Conservation (phyloP, 495 filamentous ascomycete genomes). For the Aspergillus campestris region DNA sequence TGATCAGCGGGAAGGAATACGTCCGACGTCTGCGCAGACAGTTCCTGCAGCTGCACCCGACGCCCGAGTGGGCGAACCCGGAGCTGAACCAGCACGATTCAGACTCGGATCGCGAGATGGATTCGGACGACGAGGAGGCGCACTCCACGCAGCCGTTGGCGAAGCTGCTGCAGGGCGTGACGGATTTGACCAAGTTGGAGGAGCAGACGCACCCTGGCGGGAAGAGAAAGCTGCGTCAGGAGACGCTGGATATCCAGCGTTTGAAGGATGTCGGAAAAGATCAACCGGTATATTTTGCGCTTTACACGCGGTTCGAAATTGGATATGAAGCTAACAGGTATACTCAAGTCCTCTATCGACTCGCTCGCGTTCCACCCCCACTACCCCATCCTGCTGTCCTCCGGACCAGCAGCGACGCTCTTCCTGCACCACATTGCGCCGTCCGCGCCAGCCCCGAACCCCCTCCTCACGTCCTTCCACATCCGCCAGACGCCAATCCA, state of each 20-base stretch:
- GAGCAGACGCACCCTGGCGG: conserved; percentile 26
- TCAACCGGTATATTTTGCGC: conserved; percentile 43
- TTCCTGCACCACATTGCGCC: conserved; percentile 83
- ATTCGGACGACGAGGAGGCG: conserved; percentile 53
- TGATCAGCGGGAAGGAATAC: conserved; percentile 82
- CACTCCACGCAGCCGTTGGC: conserved; percentile 68
- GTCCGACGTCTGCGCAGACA: conserved; percentile 68
- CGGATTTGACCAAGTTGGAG: conserved; percentile 42
- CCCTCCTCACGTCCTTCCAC: conserved; percentile 81
- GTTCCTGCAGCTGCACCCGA: conserved; percentile 69
- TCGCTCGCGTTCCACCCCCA: conserved; percentile 84
- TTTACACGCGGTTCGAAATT: neutral
- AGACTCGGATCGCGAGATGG: conserved; percentile 34
- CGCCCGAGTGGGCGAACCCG: conserved; percentile 66
- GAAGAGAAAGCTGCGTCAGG: conserved; percentile 66
- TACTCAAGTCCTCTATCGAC: conserved; percentile 62
- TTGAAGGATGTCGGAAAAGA: conserved; percentile 53
- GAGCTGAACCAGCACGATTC: conserved; percentile 43
- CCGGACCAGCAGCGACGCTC: conserved; percentile 73
- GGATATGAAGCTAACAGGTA: conserved; percentile 7
- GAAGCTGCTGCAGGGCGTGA: conserved; percentile 63
- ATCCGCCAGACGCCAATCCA: conserved; percentile 71
- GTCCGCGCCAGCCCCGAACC: conserved; percentile 67
- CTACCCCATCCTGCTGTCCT: conserved; percentile 80
- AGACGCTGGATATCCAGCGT: conserved; percentile 77